Conservation (phyloP, 805 yeast species). For the Saccharomycopsis fodiens region DNA sequence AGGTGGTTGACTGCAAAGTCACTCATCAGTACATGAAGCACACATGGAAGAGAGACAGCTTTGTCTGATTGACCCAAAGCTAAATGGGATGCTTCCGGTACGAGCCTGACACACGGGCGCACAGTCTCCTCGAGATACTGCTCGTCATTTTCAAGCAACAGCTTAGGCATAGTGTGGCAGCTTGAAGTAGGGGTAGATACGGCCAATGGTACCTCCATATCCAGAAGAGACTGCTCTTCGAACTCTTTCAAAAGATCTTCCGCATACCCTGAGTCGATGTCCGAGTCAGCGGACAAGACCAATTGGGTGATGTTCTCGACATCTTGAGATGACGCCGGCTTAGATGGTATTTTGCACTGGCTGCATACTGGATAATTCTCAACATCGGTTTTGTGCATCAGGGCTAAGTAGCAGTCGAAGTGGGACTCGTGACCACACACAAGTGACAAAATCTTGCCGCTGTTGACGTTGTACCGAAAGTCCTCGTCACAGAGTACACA, state of each 20-base stretch:
- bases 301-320: constrained; percentile 8
- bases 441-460: constrained; percentile 10
- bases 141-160: constrained; percentile 11
- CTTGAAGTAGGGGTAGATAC: neutral
- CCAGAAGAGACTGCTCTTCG: neutral
- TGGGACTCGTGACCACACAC: constrained; percentile 18
- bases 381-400: constrained; percentile 10
- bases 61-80: constrained; percentile 5
- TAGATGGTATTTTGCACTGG: constrained; percentile 7
- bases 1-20: constrained; percentile 6
- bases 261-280: neutral
- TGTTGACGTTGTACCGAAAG: neutral
- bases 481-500: constrained; percentile 7
- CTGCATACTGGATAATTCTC: constrained; percentile 12
- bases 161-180: constrained; percentile 1
- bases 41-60: constrained; percentile 13
- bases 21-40: constrained; percentile 12
- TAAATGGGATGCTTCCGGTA: constrained; percentile 12
- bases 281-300: neutral
- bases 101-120: constrained; percentile 9
- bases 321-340: constrained; percentile 13
- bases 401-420: constrained; percentile 13
- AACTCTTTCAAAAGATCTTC: neutral
- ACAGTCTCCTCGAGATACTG: constrained; percentile 9
- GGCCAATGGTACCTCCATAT: neutral